Evolutionary conservation across 805 yeast species (phyloP).

Genomic region (Tetrapisispora fleetii): DNA sequence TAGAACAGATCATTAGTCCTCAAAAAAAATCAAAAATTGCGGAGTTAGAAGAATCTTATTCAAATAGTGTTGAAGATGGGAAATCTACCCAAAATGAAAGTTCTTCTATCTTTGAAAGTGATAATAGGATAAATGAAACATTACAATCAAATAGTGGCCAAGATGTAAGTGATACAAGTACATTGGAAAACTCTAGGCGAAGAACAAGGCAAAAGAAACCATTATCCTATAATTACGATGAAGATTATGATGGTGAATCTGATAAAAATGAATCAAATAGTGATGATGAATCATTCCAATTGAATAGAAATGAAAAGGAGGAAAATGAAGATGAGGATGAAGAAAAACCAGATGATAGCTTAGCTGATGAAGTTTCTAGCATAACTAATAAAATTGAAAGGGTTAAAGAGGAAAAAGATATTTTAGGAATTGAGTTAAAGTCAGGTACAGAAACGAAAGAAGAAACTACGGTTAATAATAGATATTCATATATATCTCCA

Average conservation of each 20-base stretch:
- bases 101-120: not conserved
- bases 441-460: not conserved
- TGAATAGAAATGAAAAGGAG: not conserved
- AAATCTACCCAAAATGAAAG: not conserved
- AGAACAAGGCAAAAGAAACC: not conserved
- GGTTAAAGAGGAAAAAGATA: not conserved
- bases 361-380: not conserved
- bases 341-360: not conserved
- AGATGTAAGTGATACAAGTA: not conserved
- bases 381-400: not conserved
- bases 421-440: not conserved
- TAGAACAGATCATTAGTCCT: constrained; percentile 1
- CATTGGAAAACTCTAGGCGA: not conserved
- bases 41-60: not conserved
- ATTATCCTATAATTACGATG: not conserved
- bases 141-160: not conserved
- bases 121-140: not conserved
- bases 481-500: constrained; percentile 18
- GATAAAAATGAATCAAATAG: not conserved
- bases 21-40: not conserved
- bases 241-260: not conserved
- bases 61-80: not conserved
- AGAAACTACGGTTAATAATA: not conserved
- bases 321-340: not conserved
- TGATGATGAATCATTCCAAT: not conserved